Base-by-base conservation (phyloP, 1,284 basidiomycete species). In the Spongispora temasekensis region DNA sequence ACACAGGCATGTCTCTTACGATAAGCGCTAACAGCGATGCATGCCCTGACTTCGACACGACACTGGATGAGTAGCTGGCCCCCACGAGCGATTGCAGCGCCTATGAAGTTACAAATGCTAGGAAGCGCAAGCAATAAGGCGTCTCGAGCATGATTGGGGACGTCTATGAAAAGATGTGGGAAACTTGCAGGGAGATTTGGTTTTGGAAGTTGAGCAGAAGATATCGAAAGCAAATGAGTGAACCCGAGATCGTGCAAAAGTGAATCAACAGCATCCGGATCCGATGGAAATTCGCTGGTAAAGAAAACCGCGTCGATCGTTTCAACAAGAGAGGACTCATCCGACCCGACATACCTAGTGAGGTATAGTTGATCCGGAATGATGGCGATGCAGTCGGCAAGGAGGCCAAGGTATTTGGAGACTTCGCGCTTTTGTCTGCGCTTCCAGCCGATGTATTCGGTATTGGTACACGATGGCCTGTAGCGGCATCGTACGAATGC, bases 21-120 rank as follows among this genome's bases (percentile, higher is more conserved):
- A 71, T 87, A 89, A 27, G 88, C 89, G 60, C 85, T 85, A 56
- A 85, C 85, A 30, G 84, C 81, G 12, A 84, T 84, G 61, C 82
- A 83, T 12, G 83, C 83, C 56, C 79, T 78, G 17, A 77, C 75
- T 63, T 87, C 86, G 17, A 76, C 73, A 10, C 73, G 71, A 34
- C 83, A 91, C 73, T 91, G 85, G n/a, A 93, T 84, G 42, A 93
- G 83, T 42, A 91, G 83, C 37, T 71, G 72, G 5, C 80, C 80
- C 4, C 76, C 77, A 27, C 59, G 66, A 9, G 70, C 67, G 10
- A 81, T 64, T 0, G 81, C 79, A 21, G 78, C 68, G 19, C 71
- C 65, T 28, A 86, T 78, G 61, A 80, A 83, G 37, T 67, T 68
- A 61, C 79, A 81, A 21, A 78, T 71, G 9, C 71, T 74, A 19